These are phyloP conservation scores for Entomophthora muscae DNA, from an alignment of 371 early-diverging fungal species.

Conservation along the genomic window DNA sequence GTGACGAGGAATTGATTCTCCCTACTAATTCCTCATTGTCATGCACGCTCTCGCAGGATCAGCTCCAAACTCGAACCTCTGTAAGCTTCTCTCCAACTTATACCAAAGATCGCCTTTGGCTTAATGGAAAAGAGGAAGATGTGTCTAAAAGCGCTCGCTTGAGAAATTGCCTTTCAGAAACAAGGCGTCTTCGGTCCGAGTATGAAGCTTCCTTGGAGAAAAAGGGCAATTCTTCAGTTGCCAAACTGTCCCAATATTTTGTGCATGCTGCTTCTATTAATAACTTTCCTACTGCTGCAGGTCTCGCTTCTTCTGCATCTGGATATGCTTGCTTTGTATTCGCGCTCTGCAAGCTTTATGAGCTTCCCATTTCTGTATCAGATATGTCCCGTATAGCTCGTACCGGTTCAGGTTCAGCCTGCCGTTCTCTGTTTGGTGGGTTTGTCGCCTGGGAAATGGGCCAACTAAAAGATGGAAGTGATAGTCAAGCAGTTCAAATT, in stretches of 20 bases:
- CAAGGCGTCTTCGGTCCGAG: constrained; percentile 49
- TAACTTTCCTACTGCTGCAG: constrained; percentile 98
- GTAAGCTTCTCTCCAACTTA: constrained; percentile 52
- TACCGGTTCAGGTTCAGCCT: constrained; percentile 92
- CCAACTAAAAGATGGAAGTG: constrained; percentile 48
- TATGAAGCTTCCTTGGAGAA: constrained; percentile 34
- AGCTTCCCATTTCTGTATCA: constrained; percentile 38
- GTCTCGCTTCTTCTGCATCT: constrained; percentile 97
- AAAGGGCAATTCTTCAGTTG: constrained; percentile 15
- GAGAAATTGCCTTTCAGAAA: constrained; percentile 62
- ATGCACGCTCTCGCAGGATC: constrained; percentile 88
- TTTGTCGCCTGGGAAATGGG: constrained; percentile 96
- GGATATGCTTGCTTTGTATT: constrained; percentile 91
- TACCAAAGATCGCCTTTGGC: constrained; percentile 63
- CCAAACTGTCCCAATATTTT: constrained; percentile 31
- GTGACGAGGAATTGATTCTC: constrained; percentile 71
- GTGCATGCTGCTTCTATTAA: constrained; percentile 84
- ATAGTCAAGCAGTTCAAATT: constrained; percentile 79
- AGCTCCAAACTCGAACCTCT: constrained; percentile 85
- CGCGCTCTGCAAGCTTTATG: constrained; percentile 62
- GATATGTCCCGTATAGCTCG: constrained; percentile 87
- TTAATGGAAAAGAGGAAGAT: constrained; percentile 82
- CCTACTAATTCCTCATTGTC: constrained; percentile 96
- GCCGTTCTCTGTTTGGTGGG: constrained; percentile 92
- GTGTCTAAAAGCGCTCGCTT: constrained; percentile 65